A percentile compares a stretch with the other conserved stretches of the same genome.
phyloP scores from a whole-genome alignment of 192 early-diverging fungal species.

The Dispira parvispora region DNA sequence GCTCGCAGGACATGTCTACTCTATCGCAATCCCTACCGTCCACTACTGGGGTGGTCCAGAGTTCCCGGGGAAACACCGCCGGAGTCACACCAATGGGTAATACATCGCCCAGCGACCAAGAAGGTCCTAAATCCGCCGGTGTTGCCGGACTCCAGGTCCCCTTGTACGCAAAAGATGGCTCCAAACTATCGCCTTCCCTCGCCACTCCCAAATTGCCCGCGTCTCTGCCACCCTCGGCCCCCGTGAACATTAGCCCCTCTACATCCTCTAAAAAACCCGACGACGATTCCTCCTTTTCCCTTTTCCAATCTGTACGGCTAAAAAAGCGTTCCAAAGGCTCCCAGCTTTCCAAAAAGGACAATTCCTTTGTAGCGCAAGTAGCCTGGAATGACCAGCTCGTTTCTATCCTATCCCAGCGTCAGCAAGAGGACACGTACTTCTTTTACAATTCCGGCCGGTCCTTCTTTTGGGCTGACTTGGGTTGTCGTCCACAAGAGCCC shows the following conservation, averaged over 20 bases:
- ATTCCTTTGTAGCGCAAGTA: slow-evolving; percentile 39
- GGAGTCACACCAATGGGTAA: no score
- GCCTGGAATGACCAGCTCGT: slow-evolving; percentile 38
- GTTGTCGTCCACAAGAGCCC: slow-evolving; percentile 29
- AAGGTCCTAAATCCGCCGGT: no score
- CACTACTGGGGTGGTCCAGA: no score
- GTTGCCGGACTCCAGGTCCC: no score
- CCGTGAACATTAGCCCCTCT: neutral
- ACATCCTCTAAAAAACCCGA: neutral
- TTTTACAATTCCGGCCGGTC: slow-evolving; percentile 57
- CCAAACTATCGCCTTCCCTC: no score
- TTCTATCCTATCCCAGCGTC: slow-evolving; percentile 34
- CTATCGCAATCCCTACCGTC: no score
- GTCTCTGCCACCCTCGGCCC: no score
- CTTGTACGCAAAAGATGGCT: no score
- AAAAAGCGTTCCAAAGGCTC: slow-evolving; percentile 11
- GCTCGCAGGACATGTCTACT: no score
- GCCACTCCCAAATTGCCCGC: no score
- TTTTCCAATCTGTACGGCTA: slow-evolving; percentile 1
- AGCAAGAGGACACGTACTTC: slow-evolving; percentile 43
- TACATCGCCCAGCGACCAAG: no score
- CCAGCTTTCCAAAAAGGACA: slow-evolving; percentile 41
- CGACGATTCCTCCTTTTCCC: slow-evolving; percentile 7
- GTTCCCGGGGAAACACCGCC: no score
- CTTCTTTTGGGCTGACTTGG: slow-evolving; percentile 55